Percentiles rank a stretch among this genome's conserved stretches.
These are phyloP conservation scores for Colletotrichum sp. DNA, from an alignment of 2,329 filamentous ascomycete species.

Conservation along the genomic window DNA sequence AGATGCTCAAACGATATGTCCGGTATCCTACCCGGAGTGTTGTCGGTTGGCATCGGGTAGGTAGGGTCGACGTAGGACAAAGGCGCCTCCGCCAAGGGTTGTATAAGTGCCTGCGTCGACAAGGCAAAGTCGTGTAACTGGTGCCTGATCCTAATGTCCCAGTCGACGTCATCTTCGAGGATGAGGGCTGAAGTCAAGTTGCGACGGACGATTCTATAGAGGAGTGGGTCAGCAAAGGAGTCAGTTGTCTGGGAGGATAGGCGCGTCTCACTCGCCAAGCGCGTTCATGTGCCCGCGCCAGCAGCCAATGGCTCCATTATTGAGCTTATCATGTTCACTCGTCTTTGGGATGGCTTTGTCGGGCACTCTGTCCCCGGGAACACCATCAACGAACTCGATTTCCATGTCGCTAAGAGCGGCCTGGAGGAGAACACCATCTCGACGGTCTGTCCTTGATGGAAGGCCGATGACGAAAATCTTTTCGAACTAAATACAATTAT, in stretches of 20 bases:
- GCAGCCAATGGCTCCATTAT: constrained; percentile 30
- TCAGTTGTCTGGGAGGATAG: background rate
- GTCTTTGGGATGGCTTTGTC: constrained; percentile 39
- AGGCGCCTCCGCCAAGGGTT: constrained; percentile 26
- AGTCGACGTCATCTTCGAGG: constrained; percentile 62
- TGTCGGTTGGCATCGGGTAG: constrained; percentile 21
- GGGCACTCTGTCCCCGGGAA: constrained; percentile 39
- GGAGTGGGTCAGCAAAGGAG: background rate
- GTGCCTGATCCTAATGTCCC: constrained; percentile 54
- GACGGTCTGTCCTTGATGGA: constrained; percentile 52
- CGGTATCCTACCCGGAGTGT: background rate
- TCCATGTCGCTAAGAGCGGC: constrained; percentile 48
- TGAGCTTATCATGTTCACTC: constrained; percentile 32
- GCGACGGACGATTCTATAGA: constrained; percentile 45
- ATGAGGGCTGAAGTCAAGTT: constrained; percentile 53
- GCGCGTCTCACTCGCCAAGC: constrained; percentile 30
- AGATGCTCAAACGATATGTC: constrained; percentile 26
- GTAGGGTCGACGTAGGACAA: constrained; percentile 28
- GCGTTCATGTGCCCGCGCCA: constrained; percentile 47
- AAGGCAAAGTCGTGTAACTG: constrained; percentile 49
- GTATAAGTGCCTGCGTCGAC: constrained; percentile 36
- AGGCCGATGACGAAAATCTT: constrained; percentile 58
- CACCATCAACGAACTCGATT: constrained; percentile 51
- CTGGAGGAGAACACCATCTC: constrained; percentile 52
- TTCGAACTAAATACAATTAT: constrained; percentile 54